Evolutionary conservation across 208 protist species (phyloP).

Genomic region (Leishmania major): DNA sequence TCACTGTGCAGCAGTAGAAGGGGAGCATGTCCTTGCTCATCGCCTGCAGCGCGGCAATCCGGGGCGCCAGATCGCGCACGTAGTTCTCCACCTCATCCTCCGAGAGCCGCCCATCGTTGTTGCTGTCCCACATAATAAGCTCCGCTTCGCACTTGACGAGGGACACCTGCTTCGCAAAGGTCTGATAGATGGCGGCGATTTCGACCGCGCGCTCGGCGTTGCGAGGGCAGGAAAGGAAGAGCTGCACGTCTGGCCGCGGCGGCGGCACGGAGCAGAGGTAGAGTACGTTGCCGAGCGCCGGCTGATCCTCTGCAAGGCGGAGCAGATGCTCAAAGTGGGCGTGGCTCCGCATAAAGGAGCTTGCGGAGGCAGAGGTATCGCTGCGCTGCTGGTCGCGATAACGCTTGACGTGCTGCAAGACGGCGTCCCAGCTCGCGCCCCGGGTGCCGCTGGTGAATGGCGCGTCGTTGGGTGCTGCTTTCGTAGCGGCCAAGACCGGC

Average conservation of each 20-base stretch:
- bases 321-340: slow-evolving; percentile 20
- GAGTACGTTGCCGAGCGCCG: slow-evolving; percentile 51
- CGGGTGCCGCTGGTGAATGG: slow-evolving; percentile 4
- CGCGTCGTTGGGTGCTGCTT: not conserved
- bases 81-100: slow-evolving; percentile 92
- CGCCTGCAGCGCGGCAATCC: slow-evolving; percentile 68
- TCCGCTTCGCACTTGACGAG: slow-evolving; percentile 84
- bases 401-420: slow-evolving; percentile 14
- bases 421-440: slow-evolving; percentile 9
- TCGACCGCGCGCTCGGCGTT: slow-evolving; percentile 58
- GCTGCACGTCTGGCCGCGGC: slow-evolving; percentile 55
- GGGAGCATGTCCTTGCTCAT: slow-evolving; percentile 64
- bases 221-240: slow-evolving; percentile 77
- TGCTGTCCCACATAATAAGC: slow-evolving; percentile 84
- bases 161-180: slow-evolving; percentile 85
- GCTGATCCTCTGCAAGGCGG: slow-evolving; percentile 33
- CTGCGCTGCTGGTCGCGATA: slow-evolving; percentile 16
- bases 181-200: slow-evolving; percentile 59
- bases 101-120: slow-evolving; percentile 84
- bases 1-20: slow-evolving; percentile 92
- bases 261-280: slow-evolving; percentile 45
- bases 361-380: not conserved
- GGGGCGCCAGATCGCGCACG: slow-evolving; percentile 74
- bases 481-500: not conserved
- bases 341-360: slow-evolving; percentile 7